Conservation (phyloP, 805 yeast genomes). For the Hanseniaspora meyeri region DNA sequence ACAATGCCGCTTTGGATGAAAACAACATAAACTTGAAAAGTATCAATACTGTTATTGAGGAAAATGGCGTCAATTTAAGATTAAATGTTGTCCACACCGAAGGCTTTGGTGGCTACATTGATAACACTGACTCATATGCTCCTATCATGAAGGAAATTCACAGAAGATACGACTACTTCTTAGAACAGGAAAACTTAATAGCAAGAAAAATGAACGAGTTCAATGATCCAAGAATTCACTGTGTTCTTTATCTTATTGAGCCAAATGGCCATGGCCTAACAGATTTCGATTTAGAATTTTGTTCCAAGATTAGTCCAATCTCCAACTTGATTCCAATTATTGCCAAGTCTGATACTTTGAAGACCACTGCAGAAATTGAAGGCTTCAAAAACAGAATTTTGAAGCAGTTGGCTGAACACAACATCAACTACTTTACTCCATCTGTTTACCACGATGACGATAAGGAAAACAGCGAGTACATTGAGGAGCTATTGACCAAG, state of each 20-base stretch:
- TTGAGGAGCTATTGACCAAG: slow-evolving; percentile 51
- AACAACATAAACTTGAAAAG: slow-evolving; percentile 43
- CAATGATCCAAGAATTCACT: slow-evolving; percentile 80
- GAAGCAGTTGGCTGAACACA: slow-evolving; percentile 63
- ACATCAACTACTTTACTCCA: slow-evolving; percentile 67
- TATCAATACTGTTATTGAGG: slow-evolving; percentile 65
- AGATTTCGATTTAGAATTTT: slow-evolving; percentile 76
- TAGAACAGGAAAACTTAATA: slow-evolving; percentile 79
- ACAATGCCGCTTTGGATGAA: not conserved
- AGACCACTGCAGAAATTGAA: slow-evolving; percentile 66
- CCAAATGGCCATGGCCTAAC: slow-evolving; percentile 92
- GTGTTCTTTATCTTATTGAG: slow-evolving; percentile 84
- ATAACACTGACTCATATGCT: slow-evolving; percentile 70
- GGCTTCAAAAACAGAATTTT: slow-evolving; percentile 65
- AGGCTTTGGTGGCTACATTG: slow-evolving; percentile 85
- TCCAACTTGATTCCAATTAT: slow-evolving; percentile 90
- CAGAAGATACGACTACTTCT: slow-evolving; percentile 69
- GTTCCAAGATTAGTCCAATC: slow-evolving; percentile 77
- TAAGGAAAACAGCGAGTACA: slow-evolving; percentile 60
- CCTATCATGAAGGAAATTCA: slow-evolving; percentile 87
- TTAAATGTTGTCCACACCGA: slow-evolving; percentile 80
- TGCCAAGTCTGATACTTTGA: slow-evolving; percentile 83
- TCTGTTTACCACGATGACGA: slow-evolving; percentile 64
- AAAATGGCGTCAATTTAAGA: slow-evolving; percentile 79
- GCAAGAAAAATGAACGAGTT: slow-evolving; percentile 46